Evolutionary conservation across 169 alveolate genomes (phyloP), one percentile per base, ranked within the genome.

Genomic region (Cryptosporidium meleagridis): DNA sequence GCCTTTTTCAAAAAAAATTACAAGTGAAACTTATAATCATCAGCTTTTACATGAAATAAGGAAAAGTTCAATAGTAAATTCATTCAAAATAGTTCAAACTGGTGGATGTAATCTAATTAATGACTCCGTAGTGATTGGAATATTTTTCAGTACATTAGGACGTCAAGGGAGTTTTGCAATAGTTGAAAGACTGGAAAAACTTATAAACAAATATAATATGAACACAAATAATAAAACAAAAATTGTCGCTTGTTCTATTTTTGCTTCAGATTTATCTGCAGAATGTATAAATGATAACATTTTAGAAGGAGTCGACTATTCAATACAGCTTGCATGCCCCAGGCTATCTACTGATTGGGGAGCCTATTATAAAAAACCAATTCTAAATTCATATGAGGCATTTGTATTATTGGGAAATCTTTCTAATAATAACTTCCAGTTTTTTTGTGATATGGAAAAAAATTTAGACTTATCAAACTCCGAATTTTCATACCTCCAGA

Each of bases 301-400:
- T 37, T 41, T 59, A 44, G 55, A 71, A 14, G 89, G 70, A 45
- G 29, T 75, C 14, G 85, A 68, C 16, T 75, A 48, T 37, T 35
- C 86, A 37, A 87, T 95, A 75, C 94, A 99, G 95, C 94, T 98
- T 21, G 99, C 99, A 4, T 99, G 99, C 85, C 99, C 99, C 12
- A 94, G 99, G 62, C 94, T 99, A 45, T 96, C 99, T 12, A 96
- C 98, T 69, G 99, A 99, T 92, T 99, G 99, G 99, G 99, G 99
- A 0, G 95, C 94, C 51, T 93, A 94, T 69, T 97, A 96, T 85
- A 68, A 91, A 16, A 95, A 95, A 70, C 99, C 99, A 8, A 92
- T 98, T 65, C 93, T 98, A 86, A 97, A 97, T 73, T 97, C 99
- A 41, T 99, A 98, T 94, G 99, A 99, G 93, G 98, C 98, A 8